Evolutionary conservation across 2,329 filamentous ascomycete genomes (phyloP), one percentile per base, ranked within the genome.

Genomic region (Alternaria consortialis): DNA sequence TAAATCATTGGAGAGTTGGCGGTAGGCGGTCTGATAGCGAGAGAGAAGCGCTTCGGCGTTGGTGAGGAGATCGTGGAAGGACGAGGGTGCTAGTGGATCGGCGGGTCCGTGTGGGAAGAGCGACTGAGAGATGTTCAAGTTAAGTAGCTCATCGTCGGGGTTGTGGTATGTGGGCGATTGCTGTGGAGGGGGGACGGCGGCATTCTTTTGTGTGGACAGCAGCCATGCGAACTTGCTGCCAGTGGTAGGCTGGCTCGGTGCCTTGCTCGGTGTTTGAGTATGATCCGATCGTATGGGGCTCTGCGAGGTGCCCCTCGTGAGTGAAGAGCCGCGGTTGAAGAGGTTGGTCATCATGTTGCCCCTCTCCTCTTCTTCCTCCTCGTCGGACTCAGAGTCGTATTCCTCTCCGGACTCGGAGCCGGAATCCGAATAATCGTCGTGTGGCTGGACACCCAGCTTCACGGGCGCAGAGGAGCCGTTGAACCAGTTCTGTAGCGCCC

Each of bases 11-110:
- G 75, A 77, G 8, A 78, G 68, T 37, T 75, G 65, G 63, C 84
- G 84, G 74, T 89, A 88, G 3, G 86, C 85, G 5, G 77, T 75
- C 73, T 88, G 87, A 70, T 88, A 83, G 31, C 83, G 81, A 54
- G 80, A 77, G 46, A 89, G 79, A 1, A 87, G 76, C n/a, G 76
- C 77, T 67, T 86, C 85, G 46, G 87, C 87, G 66, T 86, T 86
- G 29, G 81, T 77, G 43, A 86, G 83, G 12, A 90, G 81, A 56
- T 84, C 82, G 69, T 87, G 83, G 77, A 88, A 85, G 1, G 85
- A 83, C 42, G 84, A 82, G 5, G 85, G 84, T 2, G 81, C 81
- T 17, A 83, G 79, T 3, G 84, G 79, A 62, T 84, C 80, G 13
- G 80, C 74, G 1, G 81, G 79, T 2, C 83, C 83, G 36, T 83